These are phyloP conservation scores for Diaporthe velutina DNA, from an alignment of 2,329 filamentous ascomycete species.

Conservation along the genomic window DNA sequence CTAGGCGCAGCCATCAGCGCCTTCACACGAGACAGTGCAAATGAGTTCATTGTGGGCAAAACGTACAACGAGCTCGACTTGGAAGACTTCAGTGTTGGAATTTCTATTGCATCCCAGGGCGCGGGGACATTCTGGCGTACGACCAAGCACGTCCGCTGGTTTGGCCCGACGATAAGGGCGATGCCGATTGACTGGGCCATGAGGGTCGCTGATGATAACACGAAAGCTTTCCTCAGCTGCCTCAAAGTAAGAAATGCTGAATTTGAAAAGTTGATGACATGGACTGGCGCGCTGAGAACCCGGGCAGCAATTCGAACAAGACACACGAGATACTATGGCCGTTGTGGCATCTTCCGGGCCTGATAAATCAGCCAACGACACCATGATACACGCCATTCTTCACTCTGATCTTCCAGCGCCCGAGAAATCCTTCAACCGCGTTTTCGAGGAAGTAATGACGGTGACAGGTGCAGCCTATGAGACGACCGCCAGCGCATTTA, in stretches of 20 bases:
- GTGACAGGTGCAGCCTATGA: conserved; percentile 53
- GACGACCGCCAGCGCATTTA: conserved; percentile 52
- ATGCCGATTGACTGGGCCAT: conserved; percentile 37
- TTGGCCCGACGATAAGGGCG: conserved; percentile 36
- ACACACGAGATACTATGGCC: conserved; percentile 21
- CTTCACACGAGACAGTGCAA: conserved; percentile 38
- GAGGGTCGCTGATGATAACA: conserved; percentile 32
- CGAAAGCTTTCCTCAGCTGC: conserved; percentile 9
- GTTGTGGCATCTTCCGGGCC: not conserved
- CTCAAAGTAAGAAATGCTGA: not conserved
- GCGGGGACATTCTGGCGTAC: conserved; percentile 39
- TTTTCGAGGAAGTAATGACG: conserved; percentile 50
- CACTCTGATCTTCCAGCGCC: conserved; percentile 44
- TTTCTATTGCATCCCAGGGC: conserved; percentile 36
- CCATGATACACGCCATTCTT: conserved; percentile 13
- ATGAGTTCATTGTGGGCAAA: conserved; percentile 40
- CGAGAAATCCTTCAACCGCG: conserved; percentile 50
- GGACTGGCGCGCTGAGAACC: not conserved
- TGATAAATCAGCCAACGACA: not conserved
- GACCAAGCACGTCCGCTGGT: conserved; percentile 43
- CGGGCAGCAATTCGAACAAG: conserved; percentile 21
- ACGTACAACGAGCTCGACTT: conserved; percentile 37
- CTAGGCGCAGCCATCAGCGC: conserved; percentile 41
- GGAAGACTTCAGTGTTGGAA: conserved; percentile 31
- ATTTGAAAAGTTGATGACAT: not conserved